Evolutionary conservation across 2,329 filamentous ascomycete genomes (phyloP).

Genomic region (Dactylonectria estremocensis): DNA sequence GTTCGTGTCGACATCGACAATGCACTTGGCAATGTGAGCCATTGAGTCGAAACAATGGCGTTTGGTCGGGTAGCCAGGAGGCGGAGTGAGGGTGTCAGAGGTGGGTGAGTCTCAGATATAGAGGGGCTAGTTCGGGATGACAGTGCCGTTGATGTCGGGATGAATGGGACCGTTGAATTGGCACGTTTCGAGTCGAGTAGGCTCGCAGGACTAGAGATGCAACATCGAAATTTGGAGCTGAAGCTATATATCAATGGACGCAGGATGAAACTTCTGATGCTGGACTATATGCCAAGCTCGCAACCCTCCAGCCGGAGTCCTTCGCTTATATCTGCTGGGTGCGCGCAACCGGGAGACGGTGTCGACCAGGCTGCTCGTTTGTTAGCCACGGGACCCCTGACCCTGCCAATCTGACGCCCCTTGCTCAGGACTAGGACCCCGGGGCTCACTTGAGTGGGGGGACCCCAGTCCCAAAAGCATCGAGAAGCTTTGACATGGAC

Average conservation of each 20-base stretch:
- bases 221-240: conserved; percentile 42
- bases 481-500: conserved; percentile 42
- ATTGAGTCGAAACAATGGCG: conserved; percentile 58
- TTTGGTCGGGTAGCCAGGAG: conserved; percentile 39
- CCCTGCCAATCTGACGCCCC: conserved; percentile 36
- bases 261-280: conserved; percentile 46
- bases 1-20: conserved; percentile 65
- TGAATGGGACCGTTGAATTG: conserved; percentile 40
- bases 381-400: conserved; percentile 42
- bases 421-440: conserved; percentile 33
- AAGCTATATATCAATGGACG: conserved; percentile 47
- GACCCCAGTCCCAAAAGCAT: conserved; percentile 37
- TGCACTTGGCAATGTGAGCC: conserved; percentile 75
- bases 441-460: neutral
- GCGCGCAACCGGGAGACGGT: conserved; percentile 33
- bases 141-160: conserved; percentile 41
- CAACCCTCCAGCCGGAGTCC: conserved; percentile 38
- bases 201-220: conserved; percentile 35
- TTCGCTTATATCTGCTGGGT: conserved; percentile 42
- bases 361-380: conserved; percentile 33
- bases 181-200: conserved; percentile 47
- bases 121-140: conserved; percentile 41
- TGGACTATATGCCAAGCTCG: conserved; percentile 42
- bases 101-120: conserved; percentile 44
- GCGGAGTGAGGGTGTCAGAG: conserved; percentile 32